Conservation (phyloP, 2,329 filamentous ascomycete genomes). For the Epichloe gansuensis region DNA sequence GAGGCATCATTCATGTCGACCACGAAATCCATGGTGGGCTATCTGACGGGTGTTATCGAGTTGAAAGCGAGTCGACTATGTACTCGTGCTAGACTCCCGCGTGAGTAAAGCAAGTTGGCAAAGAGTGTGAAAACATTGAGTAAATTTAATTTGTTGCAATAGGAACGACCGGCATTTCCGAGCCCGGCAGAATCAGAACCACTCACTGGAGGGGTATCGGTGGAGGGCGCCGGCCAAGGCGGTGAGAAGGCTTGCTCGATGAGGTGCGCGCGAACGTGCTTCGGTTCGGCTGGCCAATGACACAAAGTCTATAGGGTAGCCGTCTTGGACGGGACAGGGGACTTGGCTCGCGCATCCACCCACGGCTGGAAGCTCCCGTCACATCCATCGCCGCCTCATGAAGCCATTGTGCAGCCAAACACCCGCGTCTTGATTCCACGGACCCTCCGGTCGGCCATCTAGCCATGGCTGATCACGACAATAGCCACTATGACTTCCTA, state of each 20-base stretch:
- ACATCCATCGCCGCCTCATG: constrained; percentile 5
- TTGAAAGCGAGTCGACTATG: background rate
- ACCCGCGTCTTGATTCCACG: background rate
- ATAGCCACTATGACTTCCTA: constrained; percentile 30
- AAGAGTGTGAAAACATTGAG: too few species aligned
- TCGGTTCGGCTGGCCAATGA: background rate
- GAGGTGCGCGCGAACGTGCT: too few species aligned
- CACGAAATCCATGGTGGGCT: constrained; percentile 66
- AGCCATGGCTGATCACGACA: constrained; percentile 31
- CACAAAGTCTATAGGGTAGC: too few species aligned
- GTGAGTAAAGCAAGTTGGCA: background rate
- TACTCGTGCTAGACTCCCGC: background rate
- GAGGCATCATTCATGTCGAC: constrained; percentile 79
- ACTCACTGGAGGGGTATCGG: background rate
- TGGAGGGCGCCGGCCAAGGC: constrained; percentile 11
- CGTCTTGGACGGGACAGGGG: background rate
- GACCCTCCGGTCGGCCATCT: constrained; percentile 5
- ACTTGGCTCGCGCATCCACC: background rate
- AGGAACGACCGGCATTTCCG: background rate
- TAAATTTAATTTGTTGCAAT: background rate
- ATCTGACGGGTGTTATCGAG: background rate
- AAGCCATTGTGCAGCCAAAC: constrained; percentile 3
- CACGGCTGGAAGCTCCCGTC: background rate
- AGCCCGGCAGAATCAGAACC: background rate
- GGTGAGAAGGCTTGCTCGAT: too few species aligned